phyloP scores from a whole-genome alignment of 1,284 basidiomycete genomes.

The Ganoderma leucocontextum region DNA sequence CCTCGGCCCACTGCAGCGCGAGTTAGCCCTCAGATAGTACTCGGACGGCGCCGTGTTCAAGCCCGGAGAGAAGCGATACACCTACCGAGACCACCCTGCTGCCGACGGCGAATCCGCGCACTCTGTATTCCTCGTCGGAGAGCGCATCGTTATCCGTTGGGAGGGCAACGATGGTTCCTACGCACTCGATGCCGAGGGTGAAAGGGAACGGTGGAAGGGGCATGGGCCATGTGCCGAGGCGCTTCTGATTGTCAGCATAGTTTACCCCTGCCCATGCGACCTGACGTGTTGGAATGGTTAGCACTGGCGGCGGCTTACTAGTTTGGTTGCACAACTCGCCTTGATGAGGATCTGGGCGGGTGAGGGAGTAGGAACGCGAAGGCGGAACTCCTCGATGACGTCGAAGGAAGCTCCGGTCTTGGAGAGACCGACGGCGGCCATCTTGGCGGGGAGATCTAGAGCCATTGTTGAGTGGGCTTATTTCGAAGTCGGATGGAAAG shows the following conservation, averaged over 20 bases:
- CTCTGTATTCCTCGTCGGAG: background rate
- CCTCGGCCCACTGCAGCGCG: background rate
- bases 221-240: background rate
- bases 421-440: conserved; percentile 4
- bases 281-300: background rate
- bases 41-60: too few species aligned
- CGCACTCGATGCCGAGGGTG: background rate
- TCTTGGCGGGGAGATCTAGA: background rate
- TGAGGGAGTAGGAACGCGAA: background rate
- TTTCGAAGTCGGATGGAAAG: too few species aligned
- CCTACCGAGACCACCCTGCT: background rate
- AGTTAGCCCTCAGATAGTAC: background rate
- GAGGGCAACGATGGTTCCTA: background rate
- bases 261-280: background rate
- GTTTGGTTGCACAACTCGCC: background rate
- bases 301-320: background rate
- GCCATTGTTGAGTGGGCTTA: background rate
- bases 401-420: background rate
- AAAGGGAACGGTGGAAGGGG: background rate
- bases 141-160: background rate
- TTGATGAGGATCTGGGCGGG: conserved; percentile 3
- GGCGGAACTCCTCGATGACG: conserved; percentile 1
- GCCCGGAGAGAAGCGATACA: too few species aligned
- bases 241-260: background rate
- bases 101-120: background rate